phyloP scores from a whole-genome alignment of 2,329 filamentous ascomycete species.

The Calonectria honghensis region DNA sequence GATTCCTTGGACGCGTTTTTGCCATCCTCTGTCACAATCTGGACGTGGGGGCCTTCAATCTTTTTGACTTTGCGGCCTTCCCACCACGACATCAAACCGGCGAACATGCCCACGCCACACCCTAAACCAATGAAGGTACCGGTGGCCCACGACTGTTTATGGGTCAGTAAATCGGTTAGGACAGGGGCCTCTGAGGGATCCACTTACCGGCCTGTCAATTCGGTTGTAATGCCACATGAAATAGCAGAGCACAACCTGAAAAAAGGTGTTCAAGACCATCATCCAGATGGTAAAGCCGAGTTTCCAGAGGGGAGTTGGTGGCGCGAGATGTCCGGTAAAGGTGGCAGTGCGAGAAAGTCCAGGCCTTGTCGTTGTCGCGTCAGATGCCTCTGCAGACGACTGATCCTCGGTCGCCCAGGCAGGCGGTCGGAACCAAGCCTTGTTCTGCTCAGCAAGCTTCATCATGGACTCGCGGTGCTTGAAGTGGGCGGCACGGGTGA shows the following conservation, averaged over 20 bases:
- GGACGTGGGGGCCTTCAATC: slow-evolving; percentile 34
- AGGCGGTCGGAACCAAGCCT: slow-evolving; percentile 55
- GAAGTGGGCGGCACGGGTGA: slow-evolving; percentile 45
- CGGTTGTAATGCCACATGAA: slow-evolving; percentile 40
- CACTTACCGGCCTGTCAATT: slow-evolving; percentile 35
- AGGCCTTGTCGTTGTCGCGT: neutral
- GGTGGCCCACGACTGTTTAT: slow-evolving; percentile 23
- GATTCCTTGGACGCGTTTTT: slow-evolving; percentile 5
- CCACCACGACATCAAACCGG: slow-evolving; percentile 36
- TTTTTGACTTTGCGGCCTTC: slow-evolving; percentile 35
- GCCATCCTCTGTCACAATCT: slow-evolving; percentile 14
- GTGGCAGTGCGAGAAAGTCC: neutral
- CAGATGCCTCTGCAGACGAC: neutral
- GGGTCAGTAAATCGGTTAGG: neutral
- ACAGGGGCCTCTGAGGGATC: neutral
- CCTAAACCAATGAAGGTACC: slow-evolving; percentile 33
- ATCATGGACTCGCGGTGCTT: slow-evolving; percentile 48
- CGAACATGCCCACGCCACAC: slow-evolving; percentile 30
- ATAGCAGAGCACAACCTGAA: slow-evolving; percentile 33
- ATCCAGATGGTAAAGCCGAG: slow-evolving; percentile 40
- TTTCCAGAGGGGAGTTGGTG: slow-evolving; percentile 36
- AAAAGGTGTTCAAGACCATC: slow-evolving; percentile 34
- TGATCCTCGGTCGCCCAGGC: slow-evolving; percentile 46
- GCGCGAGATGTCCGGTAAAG: slow-evolving; percentile 31
- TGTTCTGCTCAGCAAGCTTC: slow-evolving; percentile 49